Conservation (phyloP, 257 asterid genomes). For the Petunia secreta region DNA sequence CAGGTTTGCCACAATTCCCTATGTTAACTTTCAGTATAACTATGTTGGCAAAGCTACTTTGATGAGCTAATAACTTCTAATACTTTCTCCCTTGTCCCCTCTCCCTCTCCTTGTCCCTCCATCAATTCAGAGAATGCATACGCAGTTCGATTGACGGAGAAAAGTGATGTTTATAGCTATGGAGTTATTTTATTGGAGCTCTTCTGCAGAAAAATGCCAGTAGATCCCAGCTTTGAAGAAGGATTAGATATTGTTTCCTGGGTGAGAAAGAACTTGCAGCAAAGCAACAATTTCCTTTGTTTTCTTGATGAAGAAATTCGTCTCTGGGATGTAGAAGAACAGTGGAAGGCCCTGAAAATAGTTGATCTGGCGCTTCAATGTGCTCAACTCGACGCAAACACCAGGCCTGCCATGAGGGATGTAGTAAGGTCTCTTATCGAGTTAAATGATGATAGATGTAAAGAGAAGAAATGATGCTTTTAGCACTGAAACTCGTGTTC, state of each 20-base stretch:
- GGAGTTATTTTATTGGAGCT: slow-evolving; percentile 50
- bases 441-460: slow-evolving; percentile 27
- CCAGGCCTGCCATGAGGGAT: slow-evolving; percentile 55
- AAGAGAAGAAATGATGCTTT: not conserved
- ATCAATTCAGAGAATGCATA: slow-evolving; percentile 48
- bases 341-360: slow-evolving; percentile 45
- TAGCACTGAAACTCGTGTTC: not conserved
- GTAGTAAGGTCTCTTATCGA: slow-evolving; percentile 42
- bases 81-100: not conserved
- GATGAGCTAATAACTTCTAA: not conserved
- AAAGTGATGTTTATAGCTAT: slow-evolving; percentile 52
- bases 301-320: slow-evolving; percentile 52
- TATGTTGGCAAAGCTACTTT: not conserved
- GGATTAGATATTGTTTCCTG: slow-evolving; percentile 53
- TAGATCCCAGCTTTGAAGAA: slow-evolving; percentile 53
- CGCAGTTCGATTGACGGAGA: slow-evolving; percentile 49
- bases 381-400: slow-evolving; percentile 41
- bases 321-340: slow-evolving; percentile 47
- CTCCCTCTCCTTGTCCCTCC: not conserved
- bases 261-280: slow-evolving; percentile 35
- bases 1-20: slow-evolving; percentile 39
- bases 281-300: slow-evolving; percentile 23
- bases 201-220: slow-evolving; percentile 54
- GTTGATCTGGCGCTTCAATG: slow-evolving; percentile 49
- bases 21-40: slow-evolving; percentile 6